Conservation (phyloP, 2,329 filamentous ascomycete species). For the Fusarium chaquense region DNA sequence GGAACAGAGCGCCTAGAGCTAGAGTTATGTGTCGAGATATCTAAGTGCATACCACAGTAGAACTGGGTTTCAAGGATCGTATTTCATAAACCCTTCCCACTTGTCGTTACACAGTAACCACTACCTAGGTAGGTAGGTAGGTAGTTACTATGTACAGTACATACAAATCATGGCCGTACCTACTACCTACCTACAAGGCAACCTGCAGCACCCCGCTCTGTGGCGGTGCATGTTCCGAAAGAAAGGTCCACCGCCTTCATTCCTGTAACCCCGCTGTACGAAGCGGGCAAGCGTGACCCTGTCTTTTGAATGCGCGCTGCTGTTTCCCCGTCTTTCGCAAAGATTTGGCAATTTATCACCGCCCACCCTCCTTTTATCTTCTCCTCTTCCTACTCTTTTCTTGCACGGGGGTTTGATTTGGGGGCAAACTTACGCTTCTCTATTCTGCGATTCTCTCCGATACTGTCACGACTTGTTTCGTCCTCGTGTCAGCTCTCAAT, state of each 20-base stretch:
- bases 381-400: conserved; percentile 27
- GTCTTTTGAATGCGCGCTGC: conserved; percentile 34
- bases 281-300: conserved; percentile 43
- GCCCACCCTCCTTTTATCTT: conserved; percentile 33
- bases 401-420: conserved; percentile 33
- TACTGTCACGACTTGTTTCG: conserved; percentile 18
- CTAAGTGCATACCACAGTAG: no score
- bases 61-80: neutral
- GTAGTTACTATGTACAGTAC: neutral
- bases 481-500: conserved; percentile 9
- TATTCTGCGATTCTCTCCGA: conserved; percentile 36
- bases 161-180: neutral
- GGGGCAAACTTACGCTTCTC: conserved; percentile 35
- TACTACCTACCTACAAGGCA: neutral
- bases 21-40: neutral
- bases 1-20: neutral
- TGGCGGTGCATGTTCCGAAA: conserved; percentile 42
- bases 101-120: neutral
- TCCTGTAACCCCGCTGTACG: conserved; percentile 38
- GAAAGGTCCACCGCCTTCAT: conserved; percentile 24
- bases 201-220: conserved; percentile 43
- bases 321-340: conserved; percentile 35
- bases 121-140: neutral
- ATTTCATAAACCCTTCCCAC: neutral
- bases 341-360: conserved; percentile 39